These are phyloP conservation scores for Madurella mycetomatis DNA, from an alignment of 2,329 filamentous ascomycete genomes.

Conservation along the genomic window DNA sequence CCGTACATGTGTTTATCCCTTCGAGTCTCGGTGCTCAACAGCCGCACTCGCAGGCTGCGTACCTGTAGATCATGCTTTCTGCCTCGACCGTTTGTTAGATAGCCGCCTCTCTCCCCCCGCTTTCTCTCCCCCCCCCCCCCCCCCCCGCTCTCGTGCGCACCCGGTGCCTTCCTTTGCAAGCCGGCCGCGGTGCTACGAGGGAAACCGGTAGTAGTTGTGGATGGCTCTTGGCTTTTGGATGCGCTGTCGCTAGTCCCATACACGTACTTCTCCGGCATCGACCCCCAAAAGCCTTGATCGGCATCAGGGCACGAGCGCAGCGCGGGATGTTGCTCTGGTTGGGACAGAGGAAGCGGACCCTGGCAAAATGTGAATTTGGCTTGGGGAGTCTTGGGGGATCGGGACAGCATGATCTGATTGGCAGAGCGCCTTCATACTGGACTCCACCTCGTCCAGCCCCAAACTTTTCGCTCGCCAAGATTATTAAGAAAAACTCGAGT, in stretches of 20 bases:
- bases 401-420: constrained; percentile 10
- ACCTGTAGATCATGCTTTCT: constrained; percentile 8
- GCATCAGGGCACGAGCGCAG: constrained; percentile 11
- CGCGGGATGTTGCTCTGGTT: constrained; percentile 19
- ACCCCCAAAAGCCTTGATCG: constrained; percentile 13
- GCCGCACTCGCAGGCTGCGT: constrained; percentile 6
- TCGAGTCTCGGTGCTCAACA: background rate
- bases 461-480: background rate
- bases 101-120: background rate
- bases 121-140: background rate
- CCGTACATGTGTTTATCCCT: constrained; percentile 1
- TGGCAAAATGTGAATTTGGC: constrained; percentile 4
- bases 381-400: constrained; percentile 11
- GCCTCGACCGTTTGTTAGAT: background rate
- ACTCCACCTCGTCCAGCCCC: background rate
- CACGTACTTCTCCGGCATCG: background rate
- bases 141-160: background rate
- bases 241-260: background rate
- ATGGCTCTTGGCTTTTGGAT: constrained; percentile 2
- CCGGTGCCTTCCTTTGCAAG: background rate
- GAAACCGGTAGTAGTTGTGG: background rate
- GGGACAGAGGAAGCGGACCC: constrained; percentile 5
- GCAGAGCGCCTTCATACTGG: background rate
- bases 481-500: constrained; percentile 2
- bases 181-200: no score